A percentile compares a stretch with the other conserved stretches of the same genome.
Evolutionary conservation across 2,329 filamentous ascomycete genomes (phyloP).

Genomic region (Botryotinia globosa): DNA sequence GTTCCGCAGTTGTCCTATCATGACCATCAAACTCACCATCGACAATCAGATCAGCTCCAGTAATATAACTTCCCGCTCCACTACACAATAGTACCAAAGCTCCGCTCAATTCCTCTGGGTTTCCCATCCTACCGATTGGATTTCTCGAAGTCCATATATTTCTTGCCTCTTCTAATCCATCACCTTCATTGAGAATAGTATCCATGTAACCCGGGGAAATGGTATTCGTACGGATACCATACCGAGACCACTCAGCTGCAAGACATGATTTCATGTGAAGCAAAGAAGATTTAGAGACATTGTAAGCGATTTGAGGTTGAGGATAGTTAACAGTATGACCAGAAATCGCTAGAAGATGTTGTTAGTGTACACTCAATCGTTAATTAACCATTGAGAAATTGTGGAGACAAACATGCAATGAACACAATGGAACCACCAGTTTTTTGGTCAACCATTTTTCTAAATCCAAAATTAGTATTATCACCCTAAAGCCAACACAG

Average conservation of each 20-base stretch:
- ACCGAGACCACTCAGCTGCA: constrained; percentile 69
- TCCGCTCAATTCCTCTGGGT: constrained; percentile 61
- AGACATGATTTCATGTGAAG: constrained; percentile 61
- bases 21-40: constrained; percentile 12
- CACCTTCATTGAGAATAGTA: constrained; percentile 58
- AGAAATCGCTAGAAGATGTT: constrained; percentile 58
- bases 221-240: constrained; percentile 69
- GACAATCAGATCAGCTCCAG: constrained; percentile 35
- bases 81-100: constrained; percentile 60
- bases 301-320: constrained; percentile 70
- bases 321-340: constrained; percentile 53
- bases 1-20: background rate
- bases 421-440: constrained; percentile 61
- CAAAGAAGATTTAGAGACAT: constrained; percentile 67
- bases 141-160: constrained; percentile 56
- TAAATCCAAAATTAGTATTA: background rate
- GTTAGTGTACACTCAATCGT: background rate
- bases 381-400: too few species aligned
- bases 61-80: constrained; percentile 64
- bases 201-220: constrained; percentile 74
- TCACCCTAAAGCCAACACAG: rapidly evolving
- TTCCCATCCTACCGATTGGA: constrained; percentile 64
- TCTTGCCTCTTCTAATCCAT: constrained; percentile 52
- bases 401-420: constrained; percentile 47
- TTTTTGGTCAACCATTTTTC: constrained; percentile 21